phyloP scores from a whole-genome alignment of 1,284 basidiomycete species.

The Mycena citricolor region DNA sequence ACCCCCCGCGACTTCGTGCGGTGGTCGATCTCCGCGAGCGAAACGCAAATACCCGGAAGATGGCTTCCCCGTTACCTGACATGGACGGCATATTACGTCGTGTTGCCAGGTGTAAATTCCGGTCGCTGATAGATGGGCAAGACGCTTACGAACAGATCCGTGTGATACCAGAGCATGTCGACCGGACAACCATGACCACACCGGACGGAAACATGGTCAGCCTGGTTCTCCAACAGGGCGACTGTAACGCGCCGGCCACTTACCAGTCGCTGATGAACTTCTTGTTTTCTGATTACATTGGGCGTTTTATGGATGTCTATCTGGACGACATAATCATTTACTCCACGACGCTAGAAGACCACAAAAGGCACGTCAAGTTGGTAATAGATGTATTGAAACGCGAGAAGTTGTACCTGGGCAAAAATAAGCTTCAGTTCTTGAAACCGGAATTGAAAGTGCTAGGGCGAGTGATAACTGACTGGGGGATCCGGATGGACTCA shows the following conservation, averaged over 20 bases:
- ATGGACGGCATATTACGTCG: slow-evolving; percentile 6
- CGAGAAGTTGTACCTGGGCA: slow-evolving; percentile 22
- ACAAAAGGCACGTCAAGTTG: slow-evolving; percentile 28
- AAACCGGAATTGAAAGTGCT: slow-evolving; percentile 28
- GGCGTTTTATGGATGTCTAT: slow-evolving; percentile 14
- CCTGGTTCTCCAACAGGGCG: slow-evolving; percentile 23
- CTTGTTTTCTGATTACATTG: slow-evolving; percentile 10
- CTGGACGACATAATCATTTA: slow-evolving; percentile 17
- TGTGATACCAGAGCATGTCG: slow-evolving; percentile 17
- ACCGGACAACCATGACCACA: slow-evolving; percentile 18
- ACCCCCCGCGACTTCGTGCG: neutral
- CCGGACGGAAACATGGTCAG: slow-evolving; percentile 27
- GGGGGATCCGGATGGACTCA: slow-evolving; percentile 34
- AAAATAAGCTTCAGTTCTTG: slow-evolving; percentile 31
- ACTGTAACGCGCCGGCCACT: slow-evolving; percentile 6
- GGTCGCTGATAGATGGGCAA: slow-evolving; percentile 14
- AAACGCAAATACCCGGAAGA: slow-evolving; percentile 6
- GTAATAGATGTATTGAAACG: slow-evolving; percentile 27
- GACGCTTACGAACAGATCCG: slow-evolving; percentile 20
- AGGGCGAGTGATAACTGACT: slow-evolving; percentile 31
- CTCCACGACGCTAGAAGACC: slow-evolving; percentile 11
- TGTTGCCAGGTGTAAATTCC: slow-evolving; percentile 4
- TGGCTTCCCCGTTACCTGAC: slow-evolving; percentile 8
- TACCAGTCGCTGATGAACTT: slow-evolving; percentile 24
- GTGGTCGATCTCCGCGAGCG: slow-evolving; percentile 2